Evolutionary conservation across 2,329 filamentous ascomycete genomes (phyloP), one percentile per base, ranked within the genome.

Genomic region (Fusarium falciforme): DNA sequence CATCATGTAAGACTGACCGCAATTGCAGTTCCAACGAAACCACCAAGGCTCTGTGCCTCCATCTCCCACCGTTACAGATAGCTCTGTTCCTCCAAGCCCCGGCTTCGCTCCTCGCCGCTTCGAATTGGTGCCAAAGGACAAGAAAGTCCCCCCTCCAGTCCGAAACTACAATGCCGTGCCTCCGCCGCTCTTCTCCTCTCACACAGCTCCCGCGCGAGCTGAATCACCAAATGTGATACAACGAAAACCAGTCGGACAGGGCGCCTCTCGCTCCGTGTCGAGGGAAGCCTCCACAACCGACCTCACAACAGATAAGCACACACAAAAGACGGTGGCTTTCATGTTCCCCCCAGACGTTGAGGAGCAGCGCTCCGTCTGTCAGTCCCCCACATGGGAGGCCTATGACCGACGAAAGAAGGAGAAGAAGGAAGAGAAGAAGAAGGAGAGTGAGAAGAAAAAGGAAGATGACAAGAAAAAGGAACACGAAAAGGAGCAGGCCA

Each of bases 381-480:
- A 90, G 64, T 91, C 90, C 2, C 90, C 90, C 2, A 90, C 86
- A 64, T 91, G 90, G 90, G 89, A 90, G 71, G 86, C 88, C 25
- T 89, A 89, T 73, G 84, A 85, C 4, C 85, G 86, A 22, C 86
- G 84, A 72, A 89, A 87, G 74, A 87, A 85, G 76, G 87, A 89
- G 71, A 89, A 87, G 78, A 88, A 87, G 76, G 81, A 81, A 16
- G 82, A 84, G 38, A 86, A 83, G 62, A 85, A 82, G 72, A 84
- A 86, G 60, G 84, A 85, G 67, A 79, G 77, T 25, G 78, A 79
- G 38, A 82, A 84, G 61, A 60, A 71, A 40, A 72, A 71, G 35
- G 66, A 78, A 58, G 20, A 20, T 20, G 20, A 20, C 20, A 82
- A 84, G 61, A 60, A 71, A 40, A 72, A 71, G 35, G 66, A 78